Evolutionary conservation across 169 alveolate species (phyloP), one percentile per base, ranked within the genome.

Genomic region (Cryptosporidium tyzzeri): DNA sequence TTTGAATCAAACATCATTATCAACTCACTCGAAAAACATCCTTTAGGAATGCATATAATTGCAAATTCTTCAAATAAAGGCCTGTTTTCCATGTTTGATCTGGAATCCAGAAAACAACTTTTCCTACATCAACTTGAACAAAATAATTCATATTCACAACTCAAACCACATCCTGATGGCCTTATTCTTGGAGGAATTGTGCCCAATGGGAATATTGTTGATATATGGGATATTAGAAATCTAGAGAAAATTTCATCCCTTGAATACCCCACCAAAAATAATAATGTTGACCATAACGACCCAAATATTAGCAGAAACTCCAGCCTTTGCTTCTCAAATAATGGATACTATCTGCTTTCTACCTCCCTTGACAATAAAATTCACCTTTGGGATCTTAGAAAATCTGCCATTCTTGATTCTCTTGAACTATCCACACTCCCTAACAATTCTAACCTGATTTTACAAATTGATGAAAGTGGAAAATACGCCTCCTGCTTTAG

Each of bases 81-180:
- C 16, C 3, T 35, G 21, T 69, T 84, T 55, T 89, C 68, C 5
- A 45, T 39, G 33, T 39, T 48, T 50, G 89, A 84, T 21, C 18
- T 70, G n/a, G 69, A 58, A 29, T 69, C 69, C 53, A 39, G 35
- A 55, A 70, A 48, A 31, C 84, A 10, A 3, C 51, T 70, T 33
- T 23, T n/a, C 7, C 55, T 44, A 3, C 67, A 69, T 67, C 29
- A 48, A 8, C 16, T 26, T 29, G 23, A 69, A 29, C 10, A 33
- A 31, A 59, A 62, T 65, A 37, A 61, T 18, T 31, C 75, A 37
- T 71, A 84, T 65, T 45, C 67, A 48, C 50, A 61, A 10, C 35
- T 71, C 39, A 69, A 69, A 8, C 45, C 93, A 68, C 98, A 96
- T 31, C 97, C 98, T 5, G 98, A 96, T 80, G 98, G 98, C 0